These are phyloP conservation scores for Dothideomycetes sp. DNA, from an alignment of 2,329 filamentous ascomycete species.

Conservation along the genomic window DNA sequence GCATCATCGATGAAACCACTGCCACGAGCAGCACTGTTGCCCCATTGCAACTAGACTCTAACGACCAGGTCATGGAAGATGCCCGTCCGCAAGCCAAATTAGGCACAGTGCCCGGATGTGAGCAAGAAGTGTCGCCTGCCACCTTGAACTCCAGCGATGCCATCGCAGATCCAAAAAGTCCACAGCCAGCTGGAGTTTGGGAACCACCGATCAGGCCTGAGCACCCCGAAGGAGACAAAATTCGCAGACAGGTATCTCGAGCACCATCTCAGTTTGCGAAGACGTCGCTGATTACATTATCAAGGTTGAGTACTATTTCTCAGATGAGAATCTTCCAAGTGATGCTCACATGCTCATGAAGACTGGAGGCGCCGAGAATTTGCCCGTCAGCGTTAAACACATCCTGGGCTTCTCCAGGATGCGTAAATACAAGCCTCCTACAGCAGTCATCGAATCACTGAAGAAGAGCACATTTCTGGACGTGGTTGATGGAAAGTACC, in stretches of 20 bases:
- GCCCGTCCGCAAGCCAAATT: too few species aligned
- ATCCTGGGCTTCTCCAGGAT: slow-evolving; percentile 36
- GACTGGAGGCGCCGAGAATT: slow-evolving; percentile 27
- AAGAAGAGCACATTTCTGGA: slow-evolving; percentile 30
- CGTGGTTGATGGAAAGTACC: slow-evolving; percentile 27
- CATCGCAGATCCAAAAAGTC: too few species aligned
- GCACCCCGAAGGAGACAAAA: slow-evolving; percentile 13
- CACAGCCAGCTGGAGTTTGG: too few species aligned
- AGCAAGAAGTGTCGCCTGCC: too few species aligned
- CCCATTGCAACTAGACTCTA: too few species aligned
- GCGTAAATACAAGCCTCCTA: slow-evolving; percentile 30
- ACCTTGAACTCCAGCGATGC: too few species aligned
- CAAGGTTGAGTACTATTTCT: slow-evolving; percentile 40
- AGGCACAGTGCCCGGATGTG: too few species aligned
- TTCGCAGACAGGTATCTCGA: slow-evolving; percentile 11
- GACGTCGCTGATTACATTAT: not conserved
- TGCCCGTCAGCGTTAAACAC: slow-evolving; percentile 30
- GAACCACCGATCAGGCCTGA: slow-evolving; percentile 1
- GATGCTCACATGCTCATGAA: slow-evolving; percentile 33
- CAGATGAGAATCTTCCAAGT: slow-evolving; percentile 33
- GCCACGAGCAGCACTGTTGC: too few species aligned
- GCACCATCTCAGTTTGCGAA: not conserved
- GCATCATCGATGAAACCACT: too few species aligned
- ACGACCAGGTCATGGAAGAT: too few species aligned
- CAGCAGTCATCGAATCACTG: slow-evolving; percentile 28